Percentiles rank a stretch among this genome's conserved stretches.
phyloP scores from a whole-genome alignment of 208 protist genomes.

The Wallacemonas sp. region DNA sequence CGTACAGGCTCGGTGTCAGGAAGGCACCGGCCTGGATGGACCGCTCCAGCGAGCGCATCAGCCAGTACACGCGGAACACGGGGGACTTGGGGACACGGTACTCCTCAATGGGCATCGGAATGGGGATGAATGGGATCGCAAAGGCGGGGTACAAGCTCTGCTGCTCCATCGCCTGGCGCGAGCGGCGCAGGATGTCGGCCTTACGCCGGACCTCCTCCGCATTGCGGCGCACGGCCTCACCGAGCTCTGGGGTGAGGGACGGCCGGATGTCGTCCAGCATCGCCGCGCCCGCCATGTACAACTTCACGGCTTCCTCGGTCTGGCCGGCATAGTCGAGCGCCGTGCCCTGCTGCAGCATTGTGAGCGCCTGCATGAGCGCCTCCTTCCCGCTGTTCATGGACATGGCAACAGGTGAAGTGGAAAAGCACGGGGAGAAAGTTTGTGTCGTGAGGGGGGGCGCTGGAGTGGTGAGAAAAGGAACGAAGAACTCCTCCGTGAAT shows the following conservation, averaged over 20 bases:
- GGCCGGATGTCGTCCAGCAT: constrained; percentile 50
- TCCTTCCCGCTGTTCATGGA: constrained; percentile 39
- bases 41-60: constrained; percentile 68
- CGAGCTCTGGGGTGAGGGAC: constrained; percentile 49
- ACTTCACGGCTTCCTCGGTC: constrained; percentile 54
- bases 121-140: constrained; percentile 56
- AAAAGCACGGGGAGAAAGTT: too few species aligned
- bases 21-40: constrained; percentile 82
- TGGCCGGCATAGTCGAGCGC: constrained; percentile 63
- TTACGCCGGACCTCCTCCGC: constrained; percentile 62
- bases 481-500: too few species aligned
- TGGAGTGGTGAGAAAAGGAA: too few species aligned
- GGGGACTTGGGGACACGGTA: constrained; percentile 45
- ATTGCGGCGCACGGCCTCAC: constrained; percentile 53
- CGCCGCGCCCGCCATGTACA: constrained; percentile 64
- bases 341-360: constrained; percentile 72
- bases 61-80: constrained; percentile 71
- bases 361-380: constrained; percentile 64
- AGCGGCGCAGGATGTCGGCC: constrained; percentile 56
- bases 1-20: constrained; percentile 78
- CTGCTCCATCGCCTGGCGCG: constrained; percentile 41
- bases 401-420: constrained; percentile 13
- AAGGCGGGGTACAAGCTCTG: constrained; percentile 59
- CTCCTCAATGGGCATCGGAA: constrained; percentile 64
- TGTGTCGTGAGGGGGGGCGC: too few species aligned